Conservation (phyloP, 2,329 filamentous ascomycete genomes). For the Claviceps sp. region DNA sequence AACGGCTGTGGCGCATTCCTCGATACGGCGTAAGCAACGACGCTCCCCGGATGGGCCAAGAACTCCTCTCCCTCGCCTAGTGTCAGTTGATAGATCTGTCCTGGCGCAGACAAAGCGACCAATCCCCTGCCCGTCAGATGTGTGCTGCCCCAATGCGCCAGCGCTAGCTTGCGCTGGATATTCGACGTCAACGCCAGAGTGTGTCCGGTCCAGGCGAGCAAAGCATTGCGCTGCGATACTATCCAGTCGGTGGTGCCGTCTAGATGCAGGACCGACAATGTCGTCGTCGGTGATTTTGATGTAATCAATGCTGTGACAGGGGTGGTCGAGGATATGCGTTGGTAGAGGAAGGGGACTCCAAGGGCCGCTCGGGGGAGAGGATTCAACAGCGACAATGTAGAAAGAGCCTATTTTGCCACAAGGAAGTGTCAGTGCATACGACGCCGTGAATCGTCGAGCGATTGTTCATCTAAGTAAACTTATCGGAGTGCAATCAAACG, state of each 20-base stretch:
- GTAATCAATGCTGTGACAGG: constrained; percentile 82
- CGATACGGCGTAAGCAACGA: constrained; percentile 78
- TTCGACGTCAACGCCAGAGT: constrained; percentile 64
- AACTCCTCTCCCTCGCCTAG: constrained; percentile 78
- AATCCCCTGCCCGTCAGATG: constrained; percentile 79
- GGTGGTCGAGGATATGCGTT: constrained; percentile 74
- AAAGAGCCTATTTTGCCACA: constrained; percentile 51
- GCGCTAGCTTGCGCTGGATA: constrained; percentile 58
- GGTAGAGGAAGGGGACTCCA: constrained; percentile 90
- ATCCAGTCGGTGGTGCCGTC: constrained; percentile 96
- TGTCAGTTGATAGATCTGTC: constrained; percentile 78
- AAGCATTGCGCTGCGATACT: constrained; percentile 70
- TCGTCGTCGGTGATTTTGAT: constrained; percentile 74
- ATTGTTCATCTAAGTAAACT: neutral
- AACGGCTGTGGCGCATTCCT: constrained; percentile 67
- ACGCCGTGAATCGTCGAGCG: neutral
- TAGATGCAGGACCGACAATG: constrained; percentile 76
- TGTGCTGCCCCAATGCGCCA: constrained; percentile 87
- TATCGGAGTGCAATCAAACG: constrained; percentile 32
- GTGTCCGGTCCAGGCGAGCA: constrained; percentile 95
- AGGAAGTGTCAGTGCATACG: neutral
- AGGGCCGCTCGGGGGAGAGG: constrained; percentile 68
- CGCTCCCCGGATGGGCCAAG: constrained; percentile 78
- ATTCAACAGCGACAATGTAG: constrained; percentile 74
- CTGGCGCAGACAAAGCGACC: constrained; percentile 70